Evolutionary conservation across 169 alveolate genomes (phyloP), one percentile per base, ranked within the genome.

Genomic region (Eimeria mitis): DNA sequence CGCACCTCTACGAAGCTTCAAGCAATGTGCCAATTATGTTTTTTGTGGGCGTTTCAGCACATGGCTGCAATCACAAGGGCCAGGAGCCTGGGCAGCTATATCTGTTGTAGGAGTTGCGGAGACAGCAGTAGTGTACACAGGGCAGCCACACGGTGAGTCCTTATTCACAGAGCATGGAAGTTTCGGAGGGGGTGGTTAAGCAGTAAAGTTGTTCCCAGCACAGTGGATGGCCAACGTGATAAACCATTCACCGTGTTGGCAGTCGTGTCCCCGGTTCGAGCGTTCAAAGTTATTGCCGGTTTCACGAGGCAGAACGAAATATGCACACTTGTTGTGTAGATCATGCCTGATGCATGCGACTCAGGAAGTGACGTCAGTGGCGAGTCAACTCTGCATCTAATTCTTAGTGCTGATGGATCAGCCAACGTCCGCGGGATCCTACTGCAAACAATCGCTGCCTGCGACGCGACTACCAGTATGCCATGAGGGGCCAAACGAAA

Each of bases 391-490:
- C 42, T 85, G 47, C 92, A 85, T 34, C 42, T 85, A 47, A 47
- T 85, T 49, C 81, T 85, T 9, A 25, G 25, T 42, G 61, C 81
- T 25, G 79, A 61, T n/a, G 81, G 52, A 42, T 16, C 44, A 19
- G 81, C 34, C n/a, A n/a, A 40, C 3, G 49, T 61, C 42, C 79
- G 92, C 42, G 92, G 92, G 63, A 40, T 61, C 37, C 79, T 85
- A 14, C 52, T 85, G 61, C 92, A 85, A 34, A 85, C 92, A 31
- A 61, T 85, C 28, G 76, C 79, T 85, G 92, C 81, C 56, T 61
- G 81, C 79, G 92, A 85, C 25, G 92, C 92, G n/a, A 61, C 92
- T 42, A 85, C 92, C 92, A 85, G 59, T 85, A 14, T 85, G 79
- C 92, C 92, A 19, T 85, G 92, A 85, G 56, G n/a, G 40, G 47